Conservation (phyloP, 2,329 filamentous ascomycete genomes). For the Sporothrix dimorphospora region DNA sequence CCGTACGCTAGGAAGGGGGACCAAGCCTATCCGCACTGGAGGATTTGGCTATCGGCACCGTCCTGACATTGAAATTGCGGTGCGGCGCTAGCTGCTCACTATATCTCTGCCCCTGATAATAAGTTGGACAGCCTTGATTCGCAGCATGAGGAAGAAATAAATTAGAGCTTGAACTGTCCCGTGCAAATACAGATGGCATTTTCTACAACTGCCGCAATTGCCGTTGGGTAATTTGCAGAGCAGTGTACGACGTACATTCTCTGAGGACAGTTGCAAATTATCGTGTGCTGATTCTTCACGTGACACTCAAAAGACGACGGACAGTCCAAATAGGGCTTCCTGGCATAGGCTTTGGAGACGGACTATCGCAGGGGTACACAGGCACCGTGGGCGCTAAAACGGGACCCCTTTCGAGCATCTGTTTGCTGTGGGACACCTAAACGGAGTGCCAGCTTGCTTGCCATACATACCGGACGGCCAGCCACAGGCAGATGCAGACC, state of each 20-base stretch:
- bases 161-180: not conserved
- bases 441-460: not conserved
- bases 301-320: not conserved
- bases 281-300: not conserved
- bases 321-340: not conserved
- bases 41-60: not conserved
- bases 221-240: not conserved
- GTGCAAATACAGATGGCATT: not conserved
- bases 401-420: not conserved
- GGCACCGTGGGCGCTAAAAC: not conserved
- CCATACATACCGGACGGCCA: not conserved
- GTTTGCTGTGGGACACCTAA: not conserved
- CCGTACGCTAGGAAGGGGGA: conserved; percentile 2
- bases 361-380: conserved; percentile 5
- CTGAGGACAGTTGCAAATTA: not conserved
- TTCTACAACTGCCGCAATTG: not conserved
- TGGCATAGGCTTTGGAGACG: not conserved
- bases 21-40: not conserved
- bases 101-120: not conserved
- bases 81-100: not conserved
- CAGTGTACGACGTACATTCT: not conserved
- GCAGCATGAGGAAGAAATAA: not conserved
- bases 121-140: not conserved
- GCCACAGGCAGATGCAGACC: not conserved
- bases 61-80: not conserved